phyloP scores from a whole-genome alignment of 2,329 filamentous ascomycete genomes.

The Xylaria sp. region DNA sequence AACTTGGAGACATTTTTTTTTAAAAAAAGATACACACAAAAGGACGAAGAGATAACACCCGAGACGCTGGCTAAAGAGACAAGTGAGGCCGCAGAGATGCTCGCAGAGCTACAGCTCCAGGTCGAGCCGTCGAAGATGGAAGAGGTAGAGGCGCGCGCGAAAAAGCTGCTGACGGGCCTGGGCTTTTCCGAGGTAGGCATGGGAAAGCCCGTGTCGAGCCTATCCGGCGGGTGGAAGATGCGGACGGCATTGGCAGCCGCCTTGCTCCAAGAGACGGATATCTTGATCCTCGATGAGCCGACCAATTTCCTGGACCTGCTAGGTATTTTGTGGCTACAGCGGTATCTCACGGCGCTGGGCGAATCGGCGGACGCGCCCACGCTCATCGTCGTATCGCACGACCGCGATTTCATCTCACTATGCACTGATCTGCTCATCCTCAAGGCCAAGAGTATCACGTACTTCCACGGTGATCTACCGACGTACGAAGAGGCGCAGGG shows the following conservation, averaged over 20 bases:
- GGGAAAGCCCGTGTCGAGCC: constrained; percentile 67
- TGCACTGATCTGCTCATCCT: constrained; percentile 83
- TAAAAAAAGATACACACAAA: constrained; percentile 59
- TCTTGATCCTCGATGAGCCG: constrained; percentile 86
- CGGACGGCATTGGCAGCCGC: constrained; percentile 72
- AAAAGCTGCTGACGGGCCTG: constrained; percentile 73
- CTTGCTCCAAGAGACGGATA: constrained; percentile 78
- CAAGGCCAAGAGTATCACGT: constrained; percentile 75
- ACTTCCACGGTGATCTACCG: constrained; percentile 79
- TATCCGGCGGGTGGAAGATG: constrained; percentile 85
- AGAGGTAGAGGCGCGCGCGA: constrained; percentile 73
- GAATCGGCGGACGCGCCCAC: constrained; percentile 68
- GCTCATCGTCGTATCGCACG: constrained; percentile 83
- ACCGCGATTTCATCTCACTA: constrained; percentile 81
- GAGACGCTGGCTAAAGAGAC: constrained; percentile 72
- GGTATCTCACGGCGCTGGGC: constrained; percentile 70
- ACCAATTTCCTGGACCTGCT: constrained; percentile 88
- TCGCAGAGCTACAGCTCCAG: constrained; percentile 74
- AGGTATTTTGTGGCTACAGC: constrained; percentile 86
- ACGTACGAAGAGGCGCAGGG: constrained; percentile 76
- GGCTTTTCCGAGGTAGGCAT: constrained; percentile 75
- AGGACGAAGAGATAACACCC: constrained; percentile 66
- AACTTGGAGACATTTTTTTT: constrained; percentile 4
- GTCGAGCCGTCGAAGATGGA: constrained; percentile 73
- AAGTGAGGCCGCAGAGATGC: constrained; percentile 74